Conservation (phyloP, 345 rosid genomes). For the Erodium maritimum region DNA sequence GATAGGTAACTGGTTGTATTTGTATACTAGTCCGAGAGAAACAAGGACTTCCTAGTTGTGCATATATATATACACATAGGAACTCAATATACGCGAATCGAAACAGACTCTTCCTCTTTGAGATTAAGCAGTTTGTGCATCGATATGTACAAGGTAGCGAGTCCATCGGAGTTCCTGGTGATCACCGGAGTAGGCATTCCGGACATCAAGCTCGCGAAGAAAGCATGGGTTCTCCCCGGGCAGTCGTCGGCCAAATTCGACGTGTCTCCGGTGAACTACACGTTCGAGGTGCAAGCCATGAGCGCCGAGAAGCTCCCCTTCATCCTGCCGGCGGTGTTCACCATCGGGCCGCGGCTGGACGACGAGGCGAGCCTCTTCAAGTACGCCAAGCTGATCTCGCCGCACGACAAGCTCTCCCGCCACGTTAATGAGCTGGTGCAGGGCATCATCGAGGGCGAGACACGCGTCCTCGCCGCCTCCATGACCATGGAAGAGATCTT, state of each 20-base stretch:
- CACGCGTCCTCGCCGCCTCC: conserved; percentile 74
- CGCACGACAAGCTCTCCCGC: conserved; percentile 51
- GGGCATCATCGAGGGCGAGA: conserved; percentile 80
- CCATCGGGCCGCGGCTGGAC: conserved; percentile 62
- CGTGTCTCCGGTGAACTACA: conserved; percentile 68
- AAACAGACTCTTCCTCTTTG: too few species aligned
- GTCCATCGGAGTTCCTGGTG: conserved; percentile 42
- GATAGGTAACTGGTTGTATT: too few species aligned
- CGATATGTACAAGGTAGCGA: conserved; percentile 50
- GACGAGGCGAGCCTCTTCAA: conserved; percentile 33
- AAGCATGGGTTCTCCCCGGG: conserved; percentile 56
- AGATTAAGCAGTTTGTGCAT: too few species aligned
- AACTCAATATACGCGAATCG: too few species aligned
- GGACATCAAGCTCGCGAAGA: conserved; percentile 57
- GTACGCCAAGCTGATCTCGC: conserved; percentile 56
- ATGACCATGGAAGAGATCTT: conserved; percentile 86
- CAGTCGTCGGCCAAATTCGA: conserved; percentile 51
- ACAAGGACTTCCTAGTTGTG: too few species aligned
- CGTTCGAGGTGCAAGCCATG: conserved; percentile 84
- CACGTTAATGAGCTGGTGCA: conserved; percentile 70
- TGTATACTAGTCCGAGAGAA: too few species aligned
- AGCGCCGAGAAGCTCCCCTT: conserved; percentile 86
- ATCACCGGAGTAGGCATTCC: conserved; percentile 48
- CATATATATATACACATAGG: too few species aligned
- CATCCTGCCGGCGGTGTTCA: conserved; percentile 60